Base-by-base conservation (phyloP, 352 stramenopile genomes). In the Globisporangium ultimum region DNA sequence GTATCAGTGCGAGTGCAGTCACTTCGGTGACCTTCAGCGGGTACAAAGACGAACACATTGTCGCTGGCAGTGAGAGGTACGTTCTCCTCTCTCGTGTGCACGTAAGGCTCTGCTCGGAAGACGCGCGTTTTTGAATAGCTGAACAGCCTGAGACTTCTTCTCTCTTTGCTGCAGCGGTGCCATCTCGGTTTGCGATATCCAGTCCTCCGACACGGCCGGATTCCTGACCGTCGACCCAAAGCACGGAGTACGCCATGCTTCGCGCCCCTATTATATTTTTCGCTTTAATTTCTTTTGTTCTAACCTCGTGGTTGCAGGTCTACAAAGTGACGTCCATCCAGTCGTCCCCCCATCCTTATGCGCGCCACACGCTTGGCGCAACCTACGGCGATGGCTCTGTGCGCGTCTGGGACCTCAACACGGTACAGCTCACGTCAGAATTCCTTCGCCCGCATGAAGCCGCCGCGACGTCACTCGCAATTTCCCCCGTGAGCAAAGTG, bases 401-500 rank as follows among this genome's bases (percentile, higher is more conserved):
- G 3, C 77, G 82, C 20, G 57, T 91, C 3, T 91, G 82, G 82
- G 79, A 89, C 50, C 49, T 88, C 15, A 74, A 63, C 47, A 84
- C 77, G 0, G 78, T 68, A 0, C 73, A 86, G 58, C 58, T 88
- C 8, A 73, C 70, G 32, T 68, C 68, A n/a, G 80, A 88, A 51
- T 88, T 89, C 32, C 66, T 69, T 2, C 62, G 67, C 14, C 75
- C 85, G 22, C 82, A 91, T 48, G 71, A 88, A 20, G 79, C 74
- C 13, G 67, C 77, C 10, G 69, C 82, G 2, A 85, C 82, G 11
- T 71, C 70, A 12, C 54, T 91, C 3, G 74, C 68, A 18, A 72
- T 91, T 18, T 91, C 82, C 1, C 79, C 82, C 8, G 76, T 89
- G 17, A 89, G 79, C 55, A 91, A 91, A 62, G 73, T 88, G 42